phyloP scores from a whole-genome alignment of 352 stramenopile species.

The Heterotrichella gracilis region DNA sequence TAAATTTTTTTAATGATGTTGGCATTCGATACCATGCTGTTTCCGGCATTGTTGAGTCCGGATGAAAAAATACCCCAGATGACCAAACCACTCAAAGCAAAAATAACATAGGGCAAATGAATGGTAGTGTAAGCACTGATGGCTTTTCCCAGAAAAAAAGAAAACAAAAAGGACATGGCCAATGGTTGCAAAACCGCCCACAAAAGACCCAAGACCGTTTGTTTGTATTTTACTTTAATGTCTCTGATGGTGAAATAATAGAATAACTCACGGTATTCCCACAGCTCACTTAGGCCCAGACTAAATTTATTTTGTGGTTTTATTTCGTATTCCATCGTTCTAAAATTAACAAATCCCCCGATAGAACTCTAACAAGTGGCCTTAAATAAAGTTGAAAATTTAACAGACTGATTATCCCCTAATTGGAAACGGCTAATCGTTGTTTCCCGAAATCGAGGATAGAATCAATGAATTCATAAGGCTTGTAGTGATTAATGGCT shows the following conservation, averaged over 20 bases:
- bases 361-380: background rate
- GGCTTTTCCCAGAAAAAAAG: background rate
- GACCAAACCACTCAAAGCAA: background rate
- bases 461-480: background rate
- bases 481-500: background rate
- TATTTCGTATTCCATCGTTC: background rate
- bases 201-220: background rate
- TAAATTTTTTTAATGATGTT: constrained; percentile 10
- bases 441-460: background rate
- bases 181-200: background rate
- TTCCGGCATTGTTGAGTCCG: background rate
- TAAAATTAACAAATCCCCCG: background rate
- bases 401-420: no score
- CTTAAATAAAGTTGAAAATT: no score
- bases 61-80: background rate
- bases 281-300: background rate
- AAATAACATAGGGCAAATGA: background rate
- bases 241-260: background rate
- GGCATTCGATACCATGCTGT: background rate
- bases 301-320: background rate
- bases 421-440: background rate
- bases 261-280: background rate
- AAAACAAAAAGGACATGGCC: background rate
- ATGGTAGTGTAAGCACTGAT: background rate
- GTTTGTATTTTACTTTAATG: constrained; percentile 10